Conservation (phyloP, 2,329 filamentous ascomycete species). For the Triangularia setosa region DNA sequence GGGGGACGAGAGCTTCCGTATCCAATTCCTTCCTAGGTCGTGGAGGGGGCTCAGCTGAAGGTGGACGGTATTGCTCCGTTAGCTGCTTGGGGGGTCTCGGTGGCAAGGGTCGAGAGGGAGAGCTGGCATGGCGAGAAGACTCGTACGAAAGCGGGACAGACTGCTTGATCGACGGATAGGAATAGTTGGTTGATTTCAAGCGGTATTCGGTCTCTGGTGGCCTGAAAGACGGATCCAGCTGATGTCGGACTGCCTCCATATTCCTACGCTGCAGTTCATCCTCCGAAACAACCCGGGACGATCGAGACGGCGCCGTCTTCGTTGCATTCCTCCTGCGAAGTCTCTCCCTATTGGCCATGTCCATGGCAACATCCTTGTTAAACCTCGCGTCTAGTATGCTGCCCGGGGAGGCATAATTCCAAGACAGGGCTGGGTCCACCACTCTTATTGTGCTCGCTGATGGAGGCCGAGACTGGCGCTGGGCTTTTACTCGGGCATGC, state of each 20-base stretch:
- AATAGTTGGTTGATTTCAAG: slow-evolving; percentile 37
- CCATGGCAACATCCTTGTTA: slow-evolving; percentile 71
- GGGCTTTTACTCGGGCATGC: slow-evolving; percentile 48
- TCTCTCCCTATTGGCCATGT: slow-evolving; percentile 70
- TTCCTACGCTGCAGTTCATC: slow-evolving; percentile 43
- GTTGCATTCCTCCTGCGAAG: background rate
- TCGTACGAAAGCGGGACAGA: slow-evolving; percentile 44
- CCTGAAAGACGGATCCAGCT: slow-evolving; percentile 39
- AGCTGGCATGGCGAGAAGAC: slow-evolving; percentile 26
- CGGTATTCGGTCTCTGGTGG: slow-evolving; percentile 20
- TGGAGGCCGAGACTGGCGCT: slow-evolving; percentile 21
- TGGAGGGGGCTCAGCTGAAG: slow-evolving; percentile 5
- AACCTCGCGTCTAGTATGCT: slow-evolving; percentile 66
- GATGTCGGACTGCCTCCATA: slow-evolving; percentile 50
- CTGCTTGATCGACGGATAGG: slow-evolving; percentile 55
- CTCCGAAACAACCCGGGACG: slow-evolving; percentile 33
- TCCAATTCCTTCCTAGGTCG: slow-evolving; percentile 8
- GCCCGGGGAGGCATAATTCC: slow-evolving; percentile 37
- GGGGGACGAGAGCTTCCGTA: background rate
- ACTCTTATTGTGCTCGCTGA: slow-evolving; percentile 48
- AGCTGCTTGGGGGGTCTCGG: slow-evolving; percentile 37
- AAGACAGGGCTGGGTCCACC: slow-evolving; percentile 57
- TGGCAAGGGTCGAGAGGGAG: slow-evolving; percentile 20
- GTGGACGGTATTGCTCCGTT: background rate
- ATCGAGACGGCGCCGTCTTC: background rate